Evolutionary conservation across 768 basidiomycete species (phyloP).

Genomic region (Serendipita vermifera): DNA sequence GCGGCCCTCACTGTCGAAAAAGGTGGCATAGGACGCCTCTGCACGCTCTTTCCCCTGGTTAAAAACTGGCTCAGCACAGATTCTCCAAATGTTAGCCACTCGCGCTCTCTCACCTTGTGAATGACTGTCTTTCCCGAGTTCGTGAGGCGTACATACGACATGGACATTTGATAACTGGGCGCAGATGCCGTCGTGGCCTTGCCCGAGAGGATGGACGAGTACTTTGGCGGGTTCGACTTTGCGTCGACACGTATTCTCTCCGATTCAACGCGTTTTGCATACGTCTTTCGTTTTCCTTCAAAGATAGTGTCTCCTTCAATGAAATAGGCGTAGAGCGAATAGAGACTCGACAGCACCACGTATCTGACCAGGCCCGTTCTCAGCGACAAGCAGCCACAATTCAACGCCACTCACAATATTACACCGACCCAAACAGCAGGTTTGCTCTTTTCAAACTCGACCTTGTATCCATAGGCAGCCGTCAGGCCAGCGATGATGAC

Average conservation of each 20-base stretch:
- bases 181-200: constrained; percentile 34
- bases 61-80: constrained; percentile 65
- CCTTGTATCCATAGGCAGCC: constrained; percentile 71
- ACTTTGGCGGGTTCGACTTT: constrained; percentile 36
- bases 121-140: constrained; percentile 54
- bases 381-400: constrained; percentile 13
- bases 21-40: constrained; percentile 47
- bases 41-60: constrained; percentile 51
- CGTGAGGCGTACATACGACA: constrained; percentile 65
- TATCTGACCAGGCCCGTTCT: constrained; percentile 50
- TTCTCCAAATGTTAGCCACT: no score
- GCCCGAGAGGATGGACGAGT: constrained; percentile 14
- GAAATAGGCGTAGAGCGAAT: constrained; percentile 75
- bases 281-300: constrained; percentile 78
- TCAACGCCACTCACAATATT: constrained; percentile 42
- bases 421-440: constrained; percentile 66
- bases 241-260: constrained; percentile 76
- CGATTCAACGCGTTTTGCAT: constrained; percentile 79
- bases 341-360: constrained; percentile 51
- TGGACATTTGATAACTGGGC: constrained; percentile 53
- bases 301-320: constrained; percentile 76
- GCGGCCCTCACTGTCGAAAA: constrained; percentile 70
- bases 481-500: constrained; percentile 72
- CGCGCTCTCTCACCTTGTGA: neutral
- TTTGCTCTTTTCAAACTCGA: constrained; percentile 85